Evolutionary conservation across 2,329 filamentous ascomycete genomes (phyloP).

Genomic region (Sarocladium brachiariae): DNA sequence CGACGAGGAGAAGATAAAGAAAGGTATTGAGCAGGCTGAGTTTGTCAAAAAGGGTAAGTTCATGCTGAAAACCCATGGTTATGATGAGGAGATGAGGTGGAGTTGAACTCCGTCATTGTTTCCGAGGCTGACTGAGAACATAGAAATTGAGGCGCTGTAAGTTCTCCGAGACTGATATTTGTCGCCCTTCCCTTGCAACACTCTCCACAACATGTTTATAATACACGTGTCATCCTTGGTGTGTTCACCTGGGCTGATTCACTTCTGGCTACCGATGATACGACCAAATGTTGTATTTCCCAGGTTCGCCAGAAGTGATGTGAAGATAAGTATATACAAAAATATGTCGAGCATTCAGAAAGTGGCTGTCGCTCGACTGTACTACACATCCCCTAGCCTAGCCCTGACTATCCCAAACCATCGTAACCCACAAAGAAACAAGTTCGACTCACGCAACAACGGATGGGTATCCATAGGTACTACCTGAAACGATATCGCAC

Average conservation of each 20-base stretch:
- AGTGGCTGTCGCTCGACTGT: too few species aligned
- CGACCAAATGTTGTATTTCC: neutral
- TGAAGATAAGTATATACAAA: neutral
- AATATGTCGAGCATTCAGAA: too few species aligned
- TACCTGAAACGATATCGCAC: constrained; percentile 88
- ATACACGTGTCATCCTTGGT: too few species aligned
- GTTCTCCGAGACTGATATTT: constrained; percentile 28
- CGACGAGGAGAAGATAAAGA: constrained; percentile 68
- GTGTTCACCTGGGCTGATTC: neutral
- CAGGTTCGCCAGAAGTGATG: neutral
- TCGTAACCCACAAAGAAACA: neutral
- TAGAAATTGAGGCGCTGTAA: constrained; percentile 89
- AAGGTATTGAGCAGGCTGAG: constrained; percentile 70
- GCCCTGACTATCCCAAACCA: neutral
- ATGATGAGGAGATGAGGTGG: neutral
- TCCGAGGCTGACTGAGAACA: neutral
- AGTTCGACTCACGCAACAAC: constrained; percentile 11
- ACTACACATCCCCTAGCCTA: neutral
- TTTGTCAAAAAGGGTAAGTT: constrained; percentile 83
- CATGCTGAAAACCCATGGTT: neutral
- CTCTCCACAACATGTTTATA: constrained; percentile 1
- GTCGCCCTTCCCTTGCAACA: neutral
- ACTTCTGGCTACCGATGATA: too few species aligned
- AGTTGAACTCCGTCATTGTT: neutral
- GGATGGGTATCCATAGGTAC: constrained; percentile 50